Percentiles rank a stretch among this genome's conserved stretches.
phyloP scores from a whole-genome alignment of 2,329 filamentous ascomycete species.

The Diplocarpon rosae region DNA sequence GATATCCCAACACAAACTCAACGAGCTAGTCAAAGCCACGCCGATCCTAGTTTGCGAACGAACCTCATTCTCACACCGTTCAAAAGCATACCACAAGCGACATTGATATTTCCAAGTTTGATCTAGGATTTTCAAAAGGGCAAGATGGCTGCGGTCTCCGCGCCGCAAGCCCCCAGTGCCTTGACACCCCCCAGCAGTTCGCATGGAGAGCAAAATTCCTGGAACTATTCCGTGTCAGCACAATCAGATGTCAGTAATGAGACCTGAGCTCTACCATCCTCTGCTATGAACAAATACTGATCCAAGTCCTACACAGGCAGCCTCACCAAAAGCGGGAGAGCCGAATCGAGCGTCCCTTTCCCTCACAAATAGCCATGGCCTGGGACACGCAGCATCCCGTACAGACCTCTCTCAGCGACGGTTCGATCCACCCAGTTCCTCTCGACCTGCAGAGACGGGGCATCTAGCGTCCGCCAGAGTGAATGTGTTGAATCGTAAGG shows the following conservation, averaged over 20 bases:
- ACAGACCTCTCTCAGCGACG: slow-evolving; percentile 18
- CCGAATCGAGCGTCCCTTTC: slow-evolving; percentile 14
- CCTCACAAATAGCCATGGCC: slow-evolving; percentile 17
- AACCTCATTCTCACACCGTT: background rate
- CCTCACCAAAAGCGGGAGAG: slow-evolving; percentile 12
- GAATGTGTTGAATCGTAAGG: slow-evolving; percentile 30
- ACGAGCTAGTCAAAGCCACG: slow-evolving; percentile 7
- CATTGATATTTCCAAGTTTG: slow-evolving; percentile 5
- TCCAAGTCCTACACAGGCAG: slow-evolving; percentile 3
- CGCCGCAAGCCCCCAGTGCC: slow-evolving; percentile 25
- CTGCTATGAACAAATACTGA: slow-evolving; percentile 1
- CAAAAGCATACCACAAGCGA: background rate
- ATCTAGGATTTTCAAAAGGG: slow-evolving; percentile 9
- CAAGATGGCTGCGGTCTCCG: slow-evolving; percentile 28
- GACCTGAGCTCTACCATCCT: background rate
- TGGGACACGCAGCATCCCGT: slow-evolving; percentile 16
- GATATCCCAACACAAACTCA: slow-evolving; percentile 10
- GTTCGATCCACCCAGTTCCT: slow-evolving; percentile 11
- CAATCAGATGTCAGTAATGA: slow-evolving; percentile 21
- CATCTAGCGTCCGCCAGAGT: slow-evolving; percentile 28
- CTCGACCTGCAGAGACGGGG: slow-evolving; percentile 15
- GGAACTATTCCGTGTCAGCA: slow-evolving; percentile 25
- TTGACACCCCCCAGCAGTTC: slow-evolving; percentile 27
- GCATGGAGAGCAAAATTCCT: slow-evolving; percentile 21
- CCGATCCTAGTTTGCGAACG: slow-evolving; percentile 6